phyloP scores from a whole-genome alignment of 805 yeast genomes.

The Wickerhamomyces rabaulensis region DNA sequence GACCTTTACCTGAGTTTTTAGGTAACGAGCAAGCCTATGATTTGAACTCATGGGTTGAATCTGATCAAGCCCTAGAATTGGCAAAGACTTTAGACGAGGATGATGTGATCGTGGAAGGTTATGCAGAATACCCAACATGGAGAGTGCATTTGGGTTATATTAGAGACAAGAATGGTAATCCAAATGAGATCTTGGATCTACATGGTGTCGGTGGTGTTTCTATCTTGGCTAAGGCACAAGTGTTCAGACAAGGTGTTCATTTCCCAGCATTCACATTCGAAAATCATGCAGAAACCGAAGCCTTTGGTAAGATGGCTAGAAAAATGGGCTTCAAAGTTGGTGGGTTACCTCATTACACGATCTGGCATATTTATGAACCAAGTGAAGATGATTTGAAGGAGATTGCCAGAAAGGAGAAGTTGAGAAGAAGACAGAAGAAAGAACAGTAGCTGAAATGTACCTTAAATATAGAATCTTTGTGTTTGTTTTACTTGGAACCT shows the following conservation, averaged over 20 bases:
- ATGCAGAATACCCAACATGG: constrained; percentile 83
- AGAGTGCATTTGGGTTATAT: constrained; percentile 76
- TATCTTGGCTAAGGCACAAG: constrained; percentile 65
- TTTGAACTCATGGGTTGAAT: constrained; percentile 93
- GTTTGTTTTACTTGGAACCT: not conserved
- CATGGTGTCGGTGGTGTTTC: constrained; percentile 91
- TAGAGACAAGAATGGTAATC: constrained; percentile 55
- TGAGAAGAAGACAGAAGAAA: constrained; percentile 43
- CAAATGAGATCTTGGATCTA: constrained; percentile 57
- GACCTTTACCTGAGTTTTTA: constrained; percentile 90
- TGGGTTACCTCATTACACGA: constrained; percentile 83
- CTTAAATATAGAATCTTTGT: not conserved
- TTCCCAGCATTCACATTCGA: constrained; percentile 81
- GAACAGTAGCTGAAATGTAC: not conserved
- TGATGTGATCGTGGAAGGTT: constrained; percentile 85
- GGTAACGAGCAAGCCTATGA: constrained; percentile 94
- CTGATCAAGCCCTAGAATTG: constrained; percentile 64
- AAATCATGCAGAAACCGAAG: constrained; percentile 87
- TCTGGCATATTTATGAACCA: constrained; percentile 90
- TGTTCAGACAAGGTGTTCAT: constrained; percentile 74
- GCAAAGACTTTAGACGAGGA: constrained; percentile 67
- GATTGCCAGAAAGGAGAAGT: constrained; percentile 65
- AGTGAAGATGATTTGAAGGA: constrained; percentile 76
- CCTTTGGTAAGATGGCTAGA: constrained; percentile 77
- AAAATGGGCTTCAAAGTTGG: constrained; percentile 78